Conservation (phyloP, 805 yeast genomes). For the Yamadazyma endophytica region DNA sequence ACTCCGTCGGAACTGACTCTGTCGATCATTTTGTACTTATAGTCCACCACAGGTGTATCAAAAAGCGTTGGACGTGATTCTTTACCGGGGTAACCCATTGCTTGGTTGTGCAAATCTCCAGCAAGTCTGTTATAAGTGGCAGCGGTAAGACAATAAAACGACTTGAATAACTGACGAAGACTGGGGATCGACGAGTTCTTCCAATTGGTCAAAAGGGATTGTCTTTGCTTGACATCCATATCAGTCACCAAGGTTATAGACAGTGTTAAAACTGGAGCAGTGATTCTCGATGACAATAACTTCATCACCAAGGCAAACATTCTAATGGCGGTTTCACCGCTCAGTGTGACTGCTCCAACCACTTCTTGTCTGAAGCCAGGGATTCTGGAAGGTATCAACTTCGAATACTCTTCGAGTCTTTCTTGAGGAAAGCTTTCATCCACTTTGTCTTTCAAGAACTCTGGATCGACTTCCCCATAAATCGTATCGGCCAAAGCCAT, state of each 20-base stretch:
- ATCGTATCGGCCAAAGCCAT: constrained; percentile 30
- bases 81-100: constrained; percentile 34
- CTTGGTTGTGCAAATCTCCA: constrained; percentile 28
- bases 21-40: constrained; percentile 24
- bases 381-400: constrained; percentile 24
- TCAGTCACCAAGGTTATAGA: constrained; percentile 30
- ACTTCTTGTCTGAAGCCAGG: constrained; percentile 21
- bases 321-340: constrained; percentile 14
- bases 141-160: constrained; percentile 22
- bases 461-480: constrained; percentile 27
- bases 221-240: constrained; percentile 31
- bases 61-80: constrained; percentile 26
- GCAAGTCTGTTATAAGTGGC: constrained; percentile 23
- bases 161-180: constrained; percentile 31
- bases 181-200: constrained; percentile 33
- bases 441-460: constrained; percentile 20
- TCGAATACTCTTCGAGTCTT: constrained; percentile 25
- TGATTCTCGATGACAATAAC: constrained; percentile 25
- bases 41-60: constrained; percentile 23
- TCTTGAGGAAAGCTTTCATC: constrained; percentile 21
- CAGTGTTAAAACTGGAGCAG: constrained; percentile 30
- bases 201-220: constrained; percentile 33
- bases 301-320: constrained; percentile 21
- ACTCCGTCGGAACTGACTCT: constrained; percentile 23
- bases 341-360: constrained; percentile 10